These are phyloP conservation scores for Piromyces sp. DNA, from an alignment of 192 early-diverging fungal genomes.

Conservation along the genomic window DNA sequence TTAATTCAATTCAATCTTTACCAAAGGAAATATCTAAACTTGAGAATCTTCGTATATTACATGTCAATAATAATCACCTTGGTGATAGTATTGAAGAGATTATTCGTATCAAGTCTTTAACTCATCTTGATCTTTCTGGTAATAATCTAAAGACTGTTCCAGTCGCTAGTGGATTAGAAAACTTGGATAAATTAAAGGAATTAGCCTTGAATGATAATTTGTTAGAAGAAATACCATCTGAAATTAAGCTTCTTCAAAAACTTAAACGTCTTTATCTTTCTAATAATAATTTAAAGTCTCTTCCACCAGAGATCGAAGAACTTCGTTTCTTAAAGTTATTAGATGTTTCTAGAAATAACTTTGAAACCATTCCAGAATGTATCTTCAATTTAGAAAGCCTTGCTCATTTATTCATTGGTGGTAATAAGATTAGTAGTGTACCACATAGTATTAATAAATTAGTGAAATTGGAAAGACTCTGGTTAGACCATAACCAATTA, in stretches of 20 bases:
- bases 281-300: neutral
- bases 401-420: neutral
- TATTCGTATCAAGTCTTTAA: neutral
- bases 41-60: neutral
- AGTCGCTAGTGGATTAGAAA: neutral
- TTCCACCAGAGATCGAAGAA: neutral
- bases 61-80: neutral
- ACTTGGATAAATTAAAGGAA: neutral
- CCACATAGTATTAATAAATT: neutral
- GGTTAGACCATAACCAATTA: neutral
- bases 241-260: neutral
- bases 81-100: neutral
- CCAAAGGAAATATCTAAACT: neutral
- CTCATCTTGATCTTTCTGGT: neutral
- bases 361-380: neutral
- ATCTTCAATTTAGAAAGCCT: neutral
- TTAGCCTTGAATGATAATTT: neutral
- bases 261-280: neutral
- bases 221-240: neutral
- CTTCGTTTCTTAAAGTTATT: neutral
- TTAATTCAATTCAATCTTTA: neutral
- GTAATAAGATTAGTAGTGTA: neutral
- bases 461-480: neutral
- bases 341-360: neutral
- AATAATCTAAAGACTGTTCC: neutral